Evolutionary conservation across 192 early-diverging fungal genomes (phyloP), one percentile per base, ranked within the genome.

Genomic region (Allomyces arbusculus): DNA sequence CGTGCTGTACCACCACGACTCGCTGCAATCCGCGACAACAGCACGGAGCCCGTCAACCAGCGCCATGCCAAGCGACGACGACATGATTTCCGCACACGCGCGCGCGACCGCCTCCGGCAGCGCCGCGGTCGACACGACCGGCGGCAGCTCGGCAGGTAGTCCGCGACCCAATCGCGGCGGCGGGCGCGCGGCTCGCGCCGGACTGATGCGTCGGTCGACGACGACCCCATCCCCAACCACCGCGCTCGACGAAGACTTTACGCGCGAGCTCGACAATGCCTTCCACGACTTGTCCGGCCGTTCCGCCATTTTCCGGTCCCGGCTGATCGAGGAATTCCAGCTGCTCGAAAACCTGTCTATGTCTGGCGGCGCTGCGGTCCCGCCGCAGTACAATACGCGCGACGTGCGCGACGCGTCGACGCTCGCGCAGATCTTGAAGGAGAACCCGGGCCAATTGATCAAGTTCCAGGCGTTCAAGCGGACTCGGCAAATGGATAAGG

Each of bases 391-490:
- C 65, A 74, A 65, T 3, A 69, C 74, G 23, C 45, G 67, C 24
- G 74, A 75, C 61, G 61, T 75, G 58, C 64, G 25, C 20, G 71
- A 72, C 24, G 66, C 72, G 11, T 63, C 71, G 33, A 6, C 33
- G 16, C 24, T 61, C 24, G 22, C 44, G 20, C 64, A 74, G 64
- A 73, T 77, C 11, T 65, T 77, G 11, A 19, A 65, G 20, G 73
- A 77, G 62, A 72, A 76, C 61, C 73, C 75, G 50, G 68, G 76
- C 67, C 75, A 77, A 43, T 28, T 77, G 22, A 70, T 77, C 28
- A 77, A 77, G 25, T 77, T 77, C 62, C 73, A 75, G 62, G 72
- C 67, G 22, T 77, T 77, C 69, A 77, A 77, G 65, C 68, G 75
- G 23, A 64, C 67, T 5, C 75, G 75, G 28, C 67, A 73, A 63